Base-by-base conservation (phyloP, 169 alveolate species). In the Prorocentrum cordatum region DNA sequence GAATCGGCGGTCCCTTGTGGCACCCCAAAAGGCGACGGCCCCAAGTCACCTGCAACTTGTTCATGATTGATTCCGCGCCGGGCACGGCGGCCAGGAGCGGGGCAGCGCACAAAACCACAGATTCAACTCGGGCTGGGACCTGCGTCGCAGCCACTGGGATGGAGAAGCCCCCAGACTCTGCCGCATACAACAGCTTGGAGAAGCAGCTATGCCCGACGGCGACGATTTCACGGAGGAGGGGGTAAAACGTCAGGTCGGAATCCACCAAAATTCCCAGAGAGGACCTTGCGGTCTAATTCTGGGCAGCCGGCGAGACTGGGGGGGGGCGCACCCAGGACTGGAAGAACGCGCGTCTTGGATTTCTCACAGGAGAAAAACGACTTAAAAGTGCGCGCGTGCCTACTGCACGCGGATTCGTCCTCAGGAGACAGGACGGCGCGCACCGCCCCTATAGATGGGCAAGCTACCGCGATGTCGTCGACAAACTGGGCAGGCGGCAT, bases 11-110 rank as follows among this genome's bases (percentile, higher is more conserved):
- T 16, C 42, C 66, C 26, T 71, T 31, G 3, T 32, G 38, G 4
- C 58, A 14, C 2, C 83, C 83, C 66, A 71, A 42, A 2, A 71
- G 20, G 45, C 24, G 9, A 26, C 42, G 38, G 1, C 80, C 80
- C 80, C 80, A 68, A 0, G n/a, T 33, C 80, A 59, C 35, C 62
- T 68, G 80, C 62, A 68, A 26, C 29, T 50, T 20, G 80, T 68
- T 68, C 18, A 71, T 26, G 10, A 26, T 39, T 62, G 35, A 38
- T 7, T 10, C 10, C 0, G 22, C 83, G 12, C 83, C 83, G n/a
- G 64, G 83, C 2, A 36, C 83, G n/a, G 24, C n/a, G 4, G 42
- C 58, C 9, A 71, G 62, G 42, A 71, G 42, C 26, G 83, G 83
- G 0, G 66, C 83, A 7, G 59, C 31, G n/a, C 29, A 26, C 32